Conservation (phyloP, 2,329 filamentous ascomycete species). For the Xylariaceae sp. region DNA sequence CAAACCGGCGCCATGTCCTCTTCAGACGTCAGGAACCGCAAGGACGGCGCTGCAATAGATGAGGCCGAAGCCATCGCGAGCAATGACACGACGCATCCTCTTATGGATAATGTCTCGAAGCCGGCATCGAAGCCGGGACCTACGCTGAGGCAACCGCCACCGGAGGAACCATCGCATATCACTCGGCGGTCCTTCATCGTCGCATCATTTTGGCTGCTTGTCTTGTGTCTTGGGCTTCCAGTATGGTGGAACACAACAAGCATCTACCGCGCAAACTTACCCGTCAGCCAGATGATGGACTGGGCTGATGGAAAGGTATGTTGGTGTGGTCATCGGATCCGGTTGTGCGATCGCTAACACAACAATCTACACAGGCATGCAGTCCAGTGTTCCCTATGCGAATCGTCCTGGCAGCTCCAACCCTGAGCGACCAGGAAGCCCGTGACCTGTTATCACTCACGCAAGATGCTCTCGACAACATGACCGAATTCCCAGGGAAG, state of each 20-base stretch:
- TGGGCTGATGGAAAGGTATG: conserved; percentile 88
- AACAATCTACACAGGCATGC: conserved; percentile 62
- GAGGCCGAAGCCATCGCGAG: not conserved
- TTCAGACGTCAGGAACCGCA: conserved; percentile 6
- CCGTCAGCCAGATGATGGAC: conserved; percentile 79
- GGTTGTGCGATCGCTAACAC: not conserved
- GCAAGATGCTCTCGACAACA: conserved; percentile 80
- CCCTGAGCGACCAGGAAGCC: conserved; percentile 64
- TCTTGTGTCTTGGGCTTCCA: conserved; percentile 78
- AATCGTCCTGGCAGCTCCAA: conserved; percentile 71
- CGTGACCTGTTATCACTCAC: conserved; percentile 74
- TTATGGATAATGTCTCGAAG: conserved; percentile 1
- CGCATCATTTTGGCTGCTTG: conserved; percentile 85
- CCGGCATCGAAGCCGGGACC: not conserved
- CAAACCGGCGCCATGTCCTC: conserved; percentile 14
- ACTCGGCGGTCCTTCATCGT: conserved; percentile 73
- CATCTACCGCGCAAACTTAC: conserved; percentile 83
- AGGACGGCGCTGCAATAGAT: conserved; percentile 5
- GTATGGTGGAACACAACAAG: conserved; percentile 96
- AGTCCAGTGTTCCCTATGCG: conserved; percentile 83
- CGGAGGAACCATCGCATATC: conserved; percentile 69
- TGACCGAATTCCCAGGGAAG: conserved; percentile 82
- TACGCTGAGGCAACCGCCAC: conserved; percentile 59
- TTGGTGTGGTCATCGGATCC: not conserved
- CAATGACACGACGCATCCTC: not conserved